Evolutionary conservation across 1,284 basidiomycete species (phyloP), one percentile per base, ranked within the genome.

Genomic region (Cryptococcus jaspeensis): DNA sequence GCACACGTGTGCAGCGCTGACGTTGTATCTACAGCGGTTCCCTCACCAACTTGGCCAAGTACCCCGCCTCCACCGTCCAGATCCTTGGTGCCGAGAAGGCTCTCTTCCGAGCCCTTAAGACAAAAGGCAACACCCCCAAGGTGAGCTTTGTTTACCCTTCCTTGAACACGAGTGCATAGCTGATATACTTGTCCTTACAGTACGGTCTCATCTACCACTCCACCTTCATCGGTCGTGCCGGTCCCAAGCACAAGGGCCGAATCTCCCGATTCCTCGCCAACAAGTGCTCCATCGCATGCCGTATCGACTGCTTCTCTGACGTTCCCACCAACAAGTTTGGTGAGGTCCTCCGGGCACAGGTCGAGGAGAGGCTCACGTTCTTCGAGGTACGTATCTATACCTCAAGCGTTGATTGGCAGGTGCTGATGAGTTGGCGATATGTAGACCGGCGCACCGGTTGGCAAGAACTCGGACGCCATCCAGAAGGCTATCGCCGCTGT

Each of bases 81-180:
- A 98, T 99, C 69, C 83, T 99, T 40, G 95, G 95, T 70, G 95
- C 95, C 22, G 95, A 99, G 81, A 98, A 99, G 80, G 95, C 95
- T 1, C 83, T 99, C 42, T 99, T 99, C 86, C 83, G 95, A 59
- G 95, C 95, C 0, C 82, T 99, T 71, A 99, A 99, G 84, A 98
- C 95, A 41, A 99, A 98, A 81, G 93, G 93, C 35, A 97, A 98
- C 79, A 98, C 95, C 0, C 95, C 94, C 56, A 99, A 99, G 81
- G 91, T 92, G 64, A 49, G 72, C 56, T 22, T 8, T 8, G 22
- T 44, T 22, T 1, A n/a, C n/a, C n/a, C n/a, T n/a, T 12, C 32
- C 22, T 1, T n/a, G 28, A 38, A 18, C 2, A 20, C 6, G n/a
- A 35, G 9, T 9, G 9, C 28, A 9, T 32, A 32, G 48, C 38